Conservation (phyloP, 495 filamentous ascomycete species). For the Penicillium maclennaniae region DNA sequence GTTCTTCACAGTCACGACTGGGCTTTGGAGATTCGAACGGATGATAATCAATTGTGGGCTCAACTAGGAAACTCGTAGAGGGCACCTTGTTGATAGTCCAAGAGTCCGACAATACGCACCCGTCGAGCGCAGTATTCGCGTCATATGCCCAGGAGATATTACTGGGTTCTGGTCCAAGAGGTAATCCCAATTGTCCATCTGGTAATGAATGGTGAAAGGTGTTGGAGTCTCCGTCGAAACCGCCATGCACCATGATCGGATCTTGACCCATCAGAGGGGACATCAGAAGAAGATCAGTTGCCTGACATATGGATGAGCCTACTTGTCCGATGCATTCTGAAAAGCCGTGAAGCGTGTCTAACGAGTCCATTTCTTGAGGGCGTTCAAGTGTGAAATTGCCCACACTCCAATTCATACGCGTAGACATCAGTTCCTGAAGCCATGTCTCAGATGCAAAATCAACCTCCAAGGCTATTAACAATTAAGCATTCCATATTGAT, state of each 20-base stretch:
- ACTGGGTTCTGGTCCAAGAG: background rate
- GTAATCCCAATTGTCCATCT: background rate
- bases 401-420: constrained; percentile 9
- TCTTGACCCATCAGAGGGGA: background rate
- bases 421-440: constrained; percentile 30
- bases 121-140: background rate
- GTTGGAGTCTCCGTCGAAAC: background rate
- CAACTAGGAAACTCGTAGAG: background rate
- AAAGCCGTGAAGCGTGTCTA: constrained; percentile 11
- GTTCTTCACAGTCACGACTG: constrained; percentile 3
- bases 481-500: background rate
- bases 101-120: background rate
- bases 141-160: background rate
- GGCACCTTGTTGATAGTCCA: constrained; percentile 1
- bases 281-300: background rate
- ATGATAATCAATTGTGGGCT: background rate
- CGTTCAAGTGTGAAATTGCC: background rate
- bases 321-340: constrained; percentile 4
- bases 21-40: constrained; percentile 4
- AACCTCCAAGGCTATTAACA: constrained; percentile 3
- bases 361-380: constrained; percentile 9
- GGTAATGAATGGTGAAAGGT: background rate
- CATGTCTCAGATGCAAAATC: constrained; percentile 29
- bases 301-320: background rate
- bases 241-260: background rate